These are phyloP conservation scores for Kwoniella shivajii DNA, from an alignment of 1,284 basidiomycete species.

Conservation along the genomic window DNA sequence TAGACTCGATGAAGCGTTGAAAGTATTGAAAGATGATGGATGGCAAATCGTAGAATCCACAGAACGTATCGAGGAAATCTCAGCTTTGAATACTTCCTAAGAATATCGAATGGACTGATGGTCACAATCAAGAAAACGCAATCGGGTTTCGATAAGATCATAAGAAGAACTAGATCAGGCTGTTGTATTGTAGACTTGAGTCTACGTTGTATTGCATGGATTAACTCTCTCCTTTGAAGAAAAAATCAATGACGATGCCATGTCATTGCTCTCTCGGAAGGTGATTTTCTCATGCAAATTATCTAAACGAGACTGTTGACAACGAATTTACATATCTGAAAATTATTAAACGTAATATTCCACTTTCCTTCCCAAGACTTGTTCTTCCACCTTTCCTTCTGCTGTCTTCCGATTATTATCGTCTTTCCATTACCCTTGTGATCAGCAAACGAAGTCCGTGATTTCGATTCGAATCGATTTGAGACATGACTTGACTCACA, in stretches of 20 bases:
- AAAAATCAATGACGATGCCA: no score
- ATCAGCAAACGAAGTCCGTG: neutral
- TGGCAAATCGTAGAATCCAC: constrained; percentile 20
- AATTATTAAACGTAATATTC: constrained; percentile 26
- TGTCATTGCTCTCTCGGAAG: no score
- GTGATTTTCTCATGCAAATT: neutral
- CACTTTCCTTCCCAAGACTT: constrained; percentile 30
- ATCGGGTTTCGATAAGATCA: no score
- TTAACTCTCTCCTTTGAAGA: no score
- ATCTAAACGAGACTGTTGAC: neutral
- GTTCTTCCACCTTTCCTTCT: constrained; percentile 26
- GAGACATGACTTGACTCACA: constrained; percentile 13
- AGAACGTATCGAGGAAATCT: neutral
- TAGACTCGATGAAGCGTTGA: constrained; percentile 21
- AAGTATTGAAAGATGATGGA: constrained; percentile 26
- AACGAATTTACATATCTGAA: no score
- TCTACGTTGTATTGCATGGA: no score
- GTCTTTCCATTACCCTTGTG: constrained; percentile 3
- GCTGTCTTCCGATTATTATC: constrained; percentile 19
- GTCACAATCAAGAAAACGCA: neutral
- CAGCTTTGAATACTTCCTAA: neutral
- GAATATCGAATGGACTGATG: neutral
- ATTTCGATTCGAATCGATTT: neutral
- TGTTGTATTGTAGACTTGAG: no score
- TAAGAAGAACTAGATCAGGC: no score